Conservation (phyloP, 352 stramenopile genomes). For the Phytophthora fragariaefolia region DNA sequence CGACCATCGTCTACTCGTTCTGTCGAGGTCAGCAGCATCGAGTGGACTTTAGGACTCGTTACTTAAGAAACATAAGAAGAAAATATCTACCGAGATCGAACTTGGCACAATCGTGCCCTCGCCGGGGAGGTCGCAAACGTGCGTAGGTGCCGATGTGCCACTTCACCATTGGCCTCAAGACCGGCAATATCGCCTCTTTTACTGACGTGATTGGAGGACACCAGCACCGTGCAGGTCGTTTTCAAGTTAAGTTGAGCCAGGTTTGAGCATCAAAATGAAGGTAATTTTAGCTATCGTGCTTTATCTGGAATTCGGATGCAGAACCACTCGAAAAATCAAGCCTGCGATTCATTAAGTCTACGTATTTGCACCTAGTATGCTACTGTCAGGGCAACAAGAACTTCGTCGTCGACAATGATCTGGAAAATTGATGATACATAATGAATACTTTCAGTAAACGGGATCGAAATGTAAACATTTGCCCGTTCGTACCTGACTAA, state of each 20-base stretch:
- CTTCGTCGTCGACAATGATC: constrained; percentile 29
- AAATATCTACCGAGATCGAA: constrained; percentile 56
- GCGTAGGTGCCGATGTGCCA: constrained; percentile 84
- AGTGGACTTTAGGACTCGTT: background rate
- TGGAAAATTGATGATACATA: background rate
- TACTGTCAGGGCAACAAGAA: constrained; percentile 19
- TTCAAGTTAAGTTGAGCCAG: constrained; percentile 15
- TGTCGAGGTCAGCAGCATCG: constrained; percentile 14
- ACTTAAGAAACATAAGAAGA: background rate
- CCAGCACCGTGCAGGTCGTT: constrained; percentile 18
- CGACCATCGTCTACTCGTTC: constrained; percentile 59
- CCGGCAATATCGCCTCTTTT: background rate
- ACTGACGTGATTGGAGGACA: constrained; percentile 5
- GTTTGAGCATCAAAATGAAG: background rate
- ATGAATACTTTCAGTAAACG: no score
- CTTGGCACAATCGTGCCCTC: constrained; percentile 64
- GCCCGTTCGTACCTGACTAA: constrained; percentile 20
- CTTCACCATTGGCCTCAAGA: constrained; percentile 54
- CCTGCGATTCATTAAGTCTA: background rate
- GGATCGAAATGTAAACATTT: no score
- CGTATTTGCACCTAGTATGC: constrained; percentile 13
- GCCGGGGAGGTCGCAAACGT: constrained; percentile 63
- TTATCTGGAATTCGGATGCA: background rate
- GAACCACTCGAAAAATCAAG: background rate
- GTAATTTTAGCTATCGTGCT: constrained; percentile 29